Evolutionary conservation across 2,329 filamentous ascomycete species (phyloP).

Genomic region (Huntiella savannae): DNA sequence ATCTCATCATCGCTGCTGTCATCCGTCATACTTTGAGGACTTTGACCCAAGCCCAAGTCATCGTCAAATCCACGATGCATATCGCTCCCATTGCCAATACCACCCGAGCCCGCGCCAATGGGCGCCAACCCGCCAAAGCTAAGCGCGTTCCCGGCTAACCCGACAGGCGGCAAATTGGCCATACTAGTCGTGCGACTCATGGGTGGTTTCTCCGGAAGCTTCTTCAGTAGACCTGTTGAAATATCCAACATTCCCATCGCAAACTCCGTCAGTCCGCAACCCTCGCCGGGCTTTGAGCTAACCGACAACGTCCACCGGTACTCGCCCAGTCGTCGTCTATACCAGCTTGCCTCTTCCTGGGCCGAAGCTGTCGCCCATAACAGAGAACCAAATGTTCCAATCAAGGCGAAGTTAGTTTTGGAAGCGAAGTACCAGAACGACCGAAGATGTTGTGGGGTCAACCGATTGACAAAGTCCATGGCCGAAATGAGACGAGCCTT

Average conservation of each 20-base stretch:
- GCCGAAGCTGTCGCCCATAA: slow-evolving; percentile 79
- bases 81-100: slow-evolving; percentile 20
- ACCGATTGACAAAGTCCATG: slow-evolving; percentile 92
- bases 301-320: slow-evolving; percentile 90
- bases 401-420: slow-evolving; percentile 81
- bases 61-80: slow-evolving; percentile 21
- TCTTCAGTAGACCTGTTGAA: slow-evolving; percentile 47
- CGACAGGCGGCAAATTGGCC: slow-evolving; percentile 22
- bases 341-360: slow-evolving; percentile 81
- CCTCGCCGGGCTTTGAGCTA: slow-evolving; percentile 51
- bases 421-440: slow-evolving; percentile 85
- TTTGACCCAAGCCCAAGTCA: slow-evolving; percentile 20
- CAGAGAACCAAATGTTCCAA: slow-evolving; percentile 80
- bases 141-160: slow-evolving; percentile 9
- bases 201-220: slow-evolving; percentile 51
- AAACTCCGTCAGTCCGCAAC: slow-evolving; percentile 41
- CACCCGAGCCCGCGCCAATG: slow-evolving; percentile 12
- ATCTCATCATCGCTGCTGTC: slow-evolving; percentile 38
- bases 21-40: slow-evolving; percentile 28
- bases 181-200: slow-evolving; percentile 36
- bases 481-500: slow-evolving; percentile 88
- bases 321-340: slow-evolving; percentile 64
- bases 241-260: slow-evolving; percentile 65
- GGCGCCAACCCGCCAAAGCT: slow-evolving; percentile 1
- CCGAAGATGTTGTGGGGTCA: slow-evolving; percentile 70